A percentile compares a stretch with the other conserved stretches of the same genome.
phyloP scores from a whole-genome alignment of 2,329 filamentous ascomycete species.

The Diatrype stigma region DNA sequence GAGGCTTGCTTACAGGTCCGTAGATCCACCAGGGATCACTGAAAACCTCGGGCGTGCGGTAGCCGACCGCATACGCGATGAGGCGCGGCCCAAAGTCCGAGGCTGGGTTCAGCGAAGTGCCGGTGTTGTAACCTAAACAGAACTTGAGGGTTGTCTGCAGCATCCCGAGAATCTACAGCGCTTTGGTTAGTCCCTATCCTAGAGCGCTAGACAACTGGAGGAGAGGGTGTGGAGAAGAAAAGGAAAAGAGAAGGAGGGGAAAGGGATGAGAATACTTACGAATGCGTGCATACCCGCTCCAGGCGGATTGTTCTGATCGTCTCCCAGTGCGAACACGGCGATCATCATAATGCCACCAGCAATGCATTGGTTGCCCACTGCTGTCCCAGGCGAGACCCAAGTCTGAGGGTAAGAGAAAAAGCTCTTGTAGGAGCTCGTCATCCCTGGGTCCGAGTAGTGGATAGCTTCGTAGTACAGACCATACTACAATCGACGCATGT shows the following conservation, averaged over 20 bases:
- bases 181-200: not conserved
- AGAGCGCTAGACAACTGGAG: not conserved
- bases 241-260: not conserved
- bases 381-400: slow-evolving; percentile 22
- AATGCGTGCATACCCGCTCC: slow-evolving; percentile 34
- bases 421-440: slow-evolving; percentile 24
- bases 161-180: slow-evolving; percentile 26
- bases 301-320: slow-evolving; percentile 34
- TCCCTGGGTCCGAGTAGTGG: slow-evolving; percentile 25
- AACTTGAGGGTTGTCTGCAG: slow-evolving; percentile 32
- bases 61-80: slow-evolving; percentile 12
- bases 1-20: slow-evolving; percentile 12
- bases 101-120: slow-evolving; percentile 33
- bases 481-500: slow-evolving; percentile 11
- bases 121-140: slow-evolving; percentile 32
- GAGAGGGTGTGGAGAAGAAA: not conserved
- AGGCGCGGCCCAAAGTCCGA: slow-evolving; percentile 31
- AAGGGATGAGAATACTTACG: slow-evolving; percentile 3
- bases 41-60: slow-evolving; percentile 22
- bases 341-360: slow-evolving; percentile 32
- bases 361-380: slow-evolving; percentile 32
- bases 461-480: slow-evolving; percentile 28
- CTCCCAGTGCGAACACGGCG: slow-evolving; percentile 31
- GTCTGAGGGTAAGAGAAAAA: slow-evolving; percentile 31
- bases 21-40: slow-evolving; percentile 28